These are phyloP conservation scores for Annona cherimola DNA, from an alignment of 164 flowering plant genomes.

Conservation along the genomic window DNA sequence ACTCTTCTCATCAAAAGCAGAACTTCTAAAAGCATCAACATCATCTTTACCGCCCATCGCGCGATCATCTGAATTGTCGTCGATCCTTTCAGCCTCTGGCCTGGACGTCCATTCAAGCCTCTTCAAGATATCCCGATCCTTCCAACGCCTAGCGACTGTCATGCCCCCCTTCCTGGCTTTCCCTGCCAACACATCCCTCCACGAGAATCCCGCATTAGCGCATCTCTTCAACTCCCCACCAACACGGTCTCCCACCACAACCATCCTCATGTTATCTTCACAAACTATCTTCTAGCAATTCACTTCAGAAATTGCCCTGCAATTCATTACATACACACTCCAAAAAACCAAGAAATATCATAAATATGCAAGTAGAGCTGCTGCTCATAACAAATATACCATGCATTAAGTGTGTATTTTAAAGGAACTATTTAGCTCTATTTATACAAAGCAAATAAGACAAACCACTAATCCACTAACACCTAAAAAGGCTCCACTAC, in stretches of 20 bases:
- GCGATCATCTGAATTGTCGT: constrained; percentile 14
- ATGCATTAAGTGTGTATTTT: too few relatives aligned
- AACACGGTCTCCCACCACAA: constrained; percentile 67
- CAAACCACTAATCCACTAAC: too few relatives aligned
- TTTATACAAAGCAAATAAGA: too few relatives aligned
- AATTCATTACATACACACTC: too few relatives aligned
- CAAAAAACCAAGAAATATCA: too few relatives aligned
- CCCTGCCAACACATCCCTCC: constrained; percentile 70
- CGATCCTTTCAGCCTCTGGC: constrained; percentile 33
- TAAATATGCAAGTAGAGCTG: too few relatives aligned
- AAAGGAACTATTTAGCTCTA: too few relatives aligned
- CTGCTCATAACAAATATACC: too few relatives aligned
- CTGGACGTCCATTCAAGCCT: constrained; percentile 77
- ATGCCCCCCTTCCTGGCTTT: constrained; percentile 73
- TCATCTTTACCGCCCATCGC: constrained; percentile 25
- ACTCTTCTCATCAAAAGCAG: constrained; percentile 20
- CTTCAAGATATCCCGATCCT: constrained; percentile 67
- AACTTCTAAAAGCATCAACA: constrained; percentile 20
- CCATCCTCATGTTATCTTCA: too few relatives aligned
- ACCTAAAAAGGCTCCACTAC: too few relatives aligned
- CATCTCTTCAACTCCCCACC: constrained; percentile 69
- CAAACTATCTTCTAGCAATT: too few relatives aligned
- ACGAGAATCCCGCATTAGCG: constrained; percentile 71
- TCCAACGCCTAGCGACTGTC: constrained; percentile 65
- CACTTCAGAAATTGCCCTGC: too few relatives aligned